Evolutionary conservation across 495 filamentous ascomycete species (phyloP), one percentile per base, ranked within the genome.

Genomic region (Hypoxylon lienhwacheense): DNA sequence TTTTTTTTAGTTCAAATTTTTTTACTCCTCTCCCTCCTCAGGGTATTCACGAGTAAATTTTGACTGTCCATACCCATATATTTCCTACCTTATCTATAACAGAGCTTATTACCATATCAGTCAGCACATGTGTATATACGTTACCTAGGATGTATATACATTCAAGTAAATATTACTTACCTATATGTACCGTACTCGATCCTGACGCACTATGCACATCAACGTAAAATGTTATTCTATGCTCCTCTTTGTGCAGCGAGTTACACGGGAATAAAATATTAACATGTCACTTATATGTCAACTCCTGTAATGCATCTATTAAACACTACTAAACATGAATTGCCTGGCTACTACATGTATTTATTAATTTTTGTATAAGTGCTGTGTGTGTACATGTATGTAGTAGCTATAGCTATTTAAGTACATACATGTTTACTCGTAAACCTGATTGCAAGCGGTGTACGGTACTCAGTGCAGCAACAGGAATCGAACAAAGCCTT

Each of bases 371-470:
- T n/a, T n/a, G n/a, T n/a, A n/a, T n/a, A n/a, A n/a, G n/a, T n/a
- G n/a, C n/a, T n/a, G 22, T 21, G 14, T 12, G 11, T 39, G 14
- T 36, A 17, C 15, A 33, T 8, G 29, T 33, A 26, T 48, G 24
- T 29, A 20, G 21, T 11, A 20, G 15, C 15, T 25, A 29, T 51
- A 42, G n/a, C n/a, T n/a, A n/a, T n/a, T n/a, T 36, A 45, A 25
- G 28, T 47, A 49, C 32, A 37, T 41, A 25, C 26, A 12, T 22
- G 29, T 34, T 34, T n/a, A n/a, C n/a, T n/a, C n/a, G n/a, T 32
- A 53, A 48, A 44, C 26, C 32, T 45, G 59, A 48, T 42, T 16
- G 58, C 45, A 51, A 55, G 58, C 58, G 58, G 58, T 61, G 58
- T 55, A 47, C 26, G 32, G n/a, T 24, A 7, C 4, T 15, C 15